Conservation (phyloP, 331 rosid genomes). For the Quercus phellos region DNA sequence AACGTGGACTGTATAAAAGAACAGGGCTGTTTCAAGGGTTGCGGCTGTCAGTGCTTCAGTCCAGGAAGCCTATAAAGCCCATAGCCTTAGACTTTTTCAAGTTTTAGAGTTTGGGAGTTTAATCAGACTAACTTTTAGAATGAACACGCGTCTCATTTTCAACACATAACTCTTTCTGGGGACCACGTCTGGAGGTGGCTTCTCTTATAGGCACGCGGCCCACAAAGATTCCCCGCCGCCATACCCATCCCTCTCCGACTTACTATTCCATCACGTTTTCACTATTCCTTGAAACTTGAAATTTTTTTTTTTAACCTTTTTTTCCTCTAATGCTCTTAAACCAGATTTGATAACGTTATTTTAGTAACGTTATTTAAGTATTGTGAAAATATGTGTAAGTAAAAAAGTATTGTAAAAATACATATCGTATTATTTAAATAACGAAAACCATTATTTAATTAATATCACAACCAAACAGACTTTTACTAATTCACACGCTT, state of each 20-base stretch:
- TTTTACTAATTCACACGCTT: too few species aligned
- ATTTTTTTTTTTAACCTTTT: fast-evolving
- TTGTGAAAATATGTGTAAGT: too few species aligned
- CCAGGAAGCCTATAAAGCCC: slow-evolving; percentile 18
- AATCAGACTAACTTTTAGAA: too few species aligned
- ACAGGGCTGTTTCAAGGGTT: slow-evolving; percentile 30
- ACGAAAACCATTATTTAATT: fast-evolving
- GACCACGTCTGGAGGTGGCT: slow-evolving; percentile 50
- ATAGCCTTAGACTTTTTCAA: not conserved
- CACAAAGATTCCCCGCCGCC: slow-evolving; percentile 97
- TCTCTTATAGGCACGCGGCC: slow-evolving; percentile 66
- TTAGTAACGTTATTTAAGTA: fast-evolving
- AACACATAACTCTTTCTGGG: slow-evolving; percentile 26
- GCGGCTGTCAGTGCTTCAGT: slow-evolving; percentile 51
- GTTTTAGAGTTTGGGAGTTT: too few species aligned
- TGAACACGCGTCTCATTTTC: slow-evolving; percentile 32
- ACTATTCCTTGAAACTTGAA: not conserved
- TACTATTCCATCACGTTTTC: slow-evolving; percentile 70
- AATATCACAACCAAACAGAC: too few species aligned
- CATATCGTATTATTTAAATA: fast-evolving
- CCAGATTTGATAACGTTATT: fast-evolving
- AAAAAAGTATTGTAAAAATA: too few species aligned
- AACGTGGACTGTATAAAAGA: not conserved
- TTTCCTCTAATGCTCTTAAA: too few species aligned
- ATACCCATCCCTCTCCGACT: slow-evolving; percentile 18